Evolutionary conservation across 257 asterid species (phyloP), one percentile per base, ranked within the genome.

Genomic region (Mitragyna speciosa): DNA sequence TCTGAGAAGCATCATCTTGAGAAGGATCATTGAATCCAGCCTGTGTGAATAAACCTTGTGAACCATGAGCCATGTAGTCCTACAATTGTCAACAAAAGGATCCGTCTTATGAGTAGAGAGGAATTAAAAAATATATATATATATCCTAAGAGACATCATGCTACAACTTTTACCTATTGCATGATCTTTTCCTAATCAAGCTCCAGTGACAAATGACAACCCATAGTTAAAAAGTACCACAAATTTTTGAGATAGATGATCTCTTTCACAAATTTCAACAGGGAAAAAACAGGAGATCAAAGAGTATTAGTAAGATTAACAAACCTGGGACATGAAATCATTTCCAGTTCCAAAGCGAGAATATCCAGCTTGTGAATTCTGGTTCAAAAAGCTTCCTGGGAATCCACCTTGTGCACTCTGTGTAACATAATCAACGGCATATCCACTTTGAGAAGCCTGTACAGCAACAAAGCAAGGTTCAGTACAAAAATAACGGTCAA

Each of bases 301-400:
- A 14, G 43, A 33, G 43, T 24, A 36, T 6, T 17, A 64, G 45
- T 22, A 70, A 54, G 83, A 22, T 49, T 10, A 76, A 58, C 89
- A 70, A 74, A 96, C 99, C 98, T 96, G 99, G 81, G 99, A 94
- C 99, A 94, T 94, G 80, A 88, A 96, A 75, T 96, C 99, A 84
- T 91, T 94, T 87, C 98, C 99, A 65, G 96, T 81, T 58, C 93
- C 87, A 83, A 91, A 92, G 66, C 90, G 98, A 70, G 97, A 87
- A 84, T 91, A 96, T 66, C 98, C 98, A 82, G 94, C 89, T 83
- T 94, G 99, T 69, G 99, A 89, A 78, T 87, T 94, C 88, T 89
- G 99, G 89, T 92, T 94, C 73, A 90, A 59, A 73, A 83, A 94
- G 83, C 93, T 91, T 79, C 98, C 97, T 64, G 99, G 92, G 75